Percentiles rank a stretch among this genome's conserved stretches.
These are phyloP conservation scores for Penicillium capsulatum DNA, from an alignment of 2,329 filamentous ascomycete genomes.

Conservation along the genomic window DNA sequence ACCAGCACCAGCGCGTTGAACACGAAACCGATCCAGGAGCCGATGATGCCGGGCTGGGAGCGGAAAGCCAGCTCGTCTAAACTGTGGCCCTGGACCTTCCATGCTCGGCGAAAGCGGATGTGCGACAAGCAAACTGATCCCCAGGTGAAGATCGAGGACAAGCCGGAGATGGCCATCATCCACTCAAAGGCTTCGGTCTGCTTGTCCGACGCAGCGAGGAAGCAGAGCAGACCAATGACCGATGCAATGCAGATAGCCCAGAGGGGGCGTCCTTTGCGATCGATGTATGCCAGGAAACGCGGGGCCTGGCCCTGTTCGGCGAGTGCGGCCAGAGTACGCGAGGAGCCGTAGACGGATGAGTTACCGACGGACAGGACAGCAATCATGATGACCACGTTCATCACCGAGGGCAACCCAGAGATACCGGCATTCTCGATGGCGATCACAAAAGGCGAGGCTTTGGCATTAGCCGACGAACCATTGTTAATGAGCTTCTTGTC, in stretches of 20 bases:
- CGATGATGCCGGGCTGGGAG: conserved; percentile 71
- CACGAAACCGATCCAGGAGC: conserved; percentile 73
- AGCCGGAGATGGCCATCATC: conserved; percentile 71
- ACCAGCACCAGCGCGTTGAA: conserved; percentile 73
- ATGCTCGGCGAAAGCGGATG: conserved; percentile 84
- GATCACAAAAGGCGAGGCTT: conserved; percentile 88
- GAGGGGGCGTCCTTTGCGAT: conserved; percentile 74
- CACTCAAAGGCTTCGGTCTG: conserved; percentile 67
- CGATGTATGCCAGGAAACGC: conserved; percentile 71
- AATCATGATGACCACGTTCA: conserved; percentile 93
- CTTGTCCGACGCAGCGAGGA: conserved; percentile 63
- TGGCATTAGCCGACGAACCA: conserved; percentile 58
- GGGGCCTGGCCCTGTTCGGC: conserved; percentile 85
- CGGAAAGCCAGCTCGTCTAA: conserved; percentile 74
- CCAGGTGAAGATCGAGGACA: conserved; percentile 73
- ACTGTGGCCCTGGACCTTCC: conserved; percentile 64
- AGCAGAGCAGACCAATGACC: conserved; percentile 67
- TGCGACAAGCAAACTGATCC: conserved; percentile 82
- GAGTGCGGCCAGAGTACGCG: conserved; percentile 80
- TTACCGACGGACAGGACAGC: conserved; percentile 89
- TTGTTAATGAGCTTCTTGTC: conserved; percentile 60
- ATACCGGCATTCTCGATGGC: conserved; percentile 84
- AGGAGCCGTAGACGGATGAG: conserved; percentile 85
- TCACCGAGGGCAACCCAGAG: conserved; percentile 72
- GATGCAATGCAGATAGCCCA: conserved; percentile 67